These are phyloP conservation scores for Dichotomopilus funicola DNA, from an alignment of 2,329 filamentous ascomycete genomes.

Conservation along the genomic window DNA sequence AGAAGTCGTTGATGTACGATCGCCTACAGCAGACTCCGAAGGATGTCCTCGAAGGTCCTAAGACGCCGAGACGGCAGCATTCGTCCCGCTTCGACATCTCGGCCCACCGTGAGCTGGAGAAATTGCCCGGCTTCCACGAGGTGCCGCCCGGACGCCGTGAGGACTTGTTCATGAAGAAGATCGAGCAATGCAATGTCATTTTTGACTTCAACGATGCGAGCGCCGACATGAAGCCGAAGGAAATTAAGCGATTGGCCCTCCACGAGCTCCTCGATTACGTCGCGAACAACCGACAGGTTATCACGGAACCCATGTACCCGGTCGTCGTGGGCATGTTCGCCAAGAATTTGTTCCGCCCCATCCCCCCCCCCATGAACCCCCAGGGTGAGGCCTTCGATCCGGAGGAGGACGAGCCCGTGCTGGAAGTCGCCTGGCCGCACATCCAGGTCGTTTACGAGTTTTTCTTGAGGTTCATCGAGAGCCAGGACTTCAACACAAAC, in stretches of 20 bases:
- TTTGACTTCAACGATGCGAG: conserved; percentile 99
- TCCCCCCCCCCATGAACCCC: conserved; percentile 93
- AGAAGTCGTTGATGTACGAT: conserved; percentile 84
- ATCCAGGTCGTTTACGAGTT: conserved; percentile 99
- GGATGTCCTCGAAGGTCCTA: conserved; percentile 89
- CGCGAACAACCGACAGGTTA: conserved; percentile 96
- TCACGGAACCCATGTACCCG: conserved; percentile 98
- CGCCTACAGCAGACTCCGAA: conserved; percentile 89
- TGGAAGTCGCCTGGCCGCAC: conserved; percentile 98
- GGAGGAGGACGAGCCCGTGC: conserved; percentile 94
- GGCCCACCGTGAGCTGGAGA: conserved; percentile 91
- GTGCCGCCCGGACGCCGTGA: conserved; percentile 90
- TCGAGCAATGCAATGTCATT: conserved; percentile 99
- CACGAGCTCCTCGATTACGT: conserved; percentile 97
- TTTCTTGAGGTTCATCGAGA: conserved; percentile 97
- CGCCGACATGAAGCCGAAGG: conserved; percentile 98
- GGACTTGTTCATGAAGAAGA: conserved; percentile 99
- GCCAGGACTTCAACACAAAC: conserved; percentile 99
- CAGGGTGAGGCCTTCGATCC: conserved; percentile 98
- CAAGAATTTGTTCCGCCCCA: conserved; percentile 96
- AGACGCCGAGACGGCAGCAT: conserved; percentile 93
- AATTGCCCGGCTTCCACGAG: conserved; percentile 95
- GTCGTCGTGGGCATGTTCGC: conserved; percentile 98
- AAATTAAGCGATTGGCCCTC: conserved; percentile 93
- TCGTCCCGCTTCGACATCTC: conserved; percentile 98